A percentile compares a stretch with the other conserved stretches of the same genome.
Conservation (phyloP, 1,139 yeast genomes). For the Arxiozyma telluris region DNA sequence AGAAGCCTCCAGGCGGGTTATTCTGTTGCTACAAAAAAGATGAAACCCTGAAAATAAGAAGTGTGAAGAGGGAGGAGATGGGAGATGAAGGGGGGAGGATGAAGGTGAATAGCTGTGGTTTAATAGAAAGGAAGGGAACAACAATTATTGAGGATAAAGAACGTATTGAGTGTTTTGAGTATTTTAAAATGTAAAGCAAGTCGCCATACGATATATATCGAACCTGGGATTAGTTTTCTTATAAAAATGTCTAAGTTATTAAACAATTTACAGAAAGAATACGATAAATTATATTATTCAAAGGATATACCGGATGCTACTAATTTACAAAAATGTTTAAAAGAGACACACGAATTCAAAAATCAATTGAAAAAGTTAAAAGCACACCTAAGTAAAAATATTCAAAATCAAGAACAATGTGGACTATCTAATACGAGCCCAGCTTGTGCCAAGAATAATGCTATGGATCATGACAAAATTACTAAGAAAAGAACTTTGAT, state of each 20-base stretch:
- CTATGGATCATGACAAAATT: conserved; percentile 7
- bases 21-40: too few relatives aligned
- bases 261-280: conserved; percentile 1
- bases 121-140: not conserved
- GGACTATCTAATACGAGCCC: not conserved
- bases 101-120: not conserved
- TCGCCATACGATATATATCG: not conserved
- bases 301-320: conserved; percentile 6
- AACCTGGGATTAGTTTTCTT: not conserved
- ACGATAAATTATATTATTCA: not conserved
- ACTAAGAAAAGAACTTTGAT: conserved; percentile 21
- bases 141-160: not conserved
- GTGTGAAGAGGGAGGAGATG: not conserved
- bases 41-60: too few relatives aligned
- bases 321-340: conserved; percentile 15
- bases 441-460: not conserved
- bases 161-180: too few relatives aligned
- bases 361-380: conserved; percentile 25
- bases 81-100: too few relatives aligned
- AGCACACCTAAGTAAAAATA: conserved; percentile 27
- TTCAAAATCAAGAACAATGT: conserved; percentile 17
- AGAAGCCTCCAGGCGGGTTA: too few relatives aligned
- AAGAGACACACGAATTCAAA: conserved; percentile 27
- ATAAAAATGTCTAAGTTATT: conserved; percentile 1
- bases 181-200: too few relatives aligned